Evolutionary conservation across 148 eudicot genomes (phyloP).

Genomic region (Nepenthes gracilis): DNA sequence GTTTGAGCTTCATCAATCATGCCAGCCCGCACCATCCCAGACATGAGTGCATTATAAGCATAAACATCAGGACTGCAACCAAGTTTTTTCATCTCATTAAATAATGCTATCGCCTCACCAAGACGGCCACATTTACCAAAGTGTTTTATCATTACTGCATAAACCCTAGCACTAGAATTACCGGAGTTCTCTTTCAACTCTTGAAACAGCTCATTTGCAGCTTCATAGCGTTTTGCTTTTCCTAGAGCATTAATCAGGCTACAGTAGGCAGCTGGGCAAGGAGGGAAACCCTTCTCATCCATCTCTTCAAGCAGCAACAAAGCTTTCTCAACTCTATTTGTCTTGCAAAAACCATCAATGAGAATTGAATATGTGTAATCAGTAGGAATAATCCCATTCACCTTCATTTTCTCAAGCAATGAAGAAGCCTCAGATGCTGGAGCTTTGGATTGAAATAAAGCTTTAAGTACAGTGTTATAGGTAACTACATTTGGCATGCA

Average conservation of each 20-base stretch:
- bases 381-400: constrained; percentile 50
- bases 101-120: constrained; percentile 63
- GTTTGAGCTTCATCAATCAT: constrained; percentile 75
- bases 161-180: constrained; percentile 73
- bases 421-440: constrained; percentile 40
- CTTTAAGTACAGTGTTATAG: constrained; percentile 74
- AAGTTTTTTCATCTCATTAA: constrained; percentile 71
- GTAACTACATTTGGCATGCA: constrained; percentile 83
- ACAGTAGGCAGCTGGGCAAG: constrained; percentile 95
- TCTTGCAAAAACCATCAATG: constrained; percentile 91
- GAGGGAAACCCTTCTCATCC: constrained; percentile 96
- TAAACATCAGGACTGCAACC: constrained; percentile 75
- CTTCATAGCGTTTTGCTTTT: constrained; percentile 80
- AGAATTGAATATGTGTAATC: constrained; percentile 87
- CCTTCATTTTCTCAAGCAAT: constrained; percentile 71
- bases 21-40: constrained; percentile 75
- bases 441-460: constrained; percentile 63
- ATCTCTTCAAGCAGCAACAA: constrained; percentile 85
- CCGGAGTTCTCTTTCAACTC: constrained; percentile 88
- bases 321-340: constrained; percentile 72
- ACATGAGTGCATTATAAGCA: constrained; percentile 90
- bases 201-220: constrained; percentile 89
- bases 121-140: constrained; percentile 76
- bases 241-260: constrained; percentile 84
- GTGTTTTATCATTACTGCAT: constrained; percentile 93